These are phyloP conservation scores for Ottelia alismoides DNA, from an alignment of 106 monocot genomes.

Conservation along the genomic window DNA sequence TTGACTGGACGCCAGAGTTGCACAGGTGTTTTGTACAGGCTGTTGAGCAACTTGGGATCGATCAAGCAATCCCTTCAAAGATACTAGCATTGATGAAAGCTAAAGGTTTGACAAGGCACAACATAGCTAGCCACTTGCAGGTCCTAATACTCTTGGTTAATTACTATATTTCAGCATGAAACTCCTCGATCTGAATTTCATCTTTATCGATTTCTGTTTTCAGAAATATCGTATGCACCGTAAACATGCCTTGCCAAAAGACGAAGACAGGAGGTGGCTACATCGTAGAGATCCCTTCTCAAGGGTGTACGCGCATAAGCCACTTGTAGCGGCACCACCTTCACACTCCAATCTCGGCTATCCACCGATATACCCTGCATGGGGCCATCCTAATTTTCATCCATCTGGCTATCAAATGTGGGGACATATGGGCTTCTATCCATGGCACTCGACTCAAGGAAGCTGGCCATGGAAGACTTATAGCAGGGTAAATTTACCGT, in stretches of 20 bases:
- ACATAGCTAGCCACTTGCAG: slow-evolving; percentile 81
- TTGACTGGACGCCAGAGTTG: slow-evolving; percentile 82
- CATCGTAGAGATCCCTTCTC: slow-evolving; percentile 6
- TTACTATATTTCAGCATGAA: not conserved
- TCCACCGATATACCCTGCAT: slow-evolving; percentile 25
- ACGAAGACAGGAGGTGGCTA: slow-evolving; percentile 30
- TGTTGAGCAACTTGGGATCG: slow-evolving; percentile 61
- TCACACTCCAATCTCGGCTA: slow-evolving; percentile 22
- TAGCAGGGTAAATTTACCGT: slow-evolving; percentile 50
- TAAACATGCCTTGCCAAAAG: slow-evolving; percentile 39
- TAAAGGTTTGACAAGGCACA: slow-evolving; percentile 72
- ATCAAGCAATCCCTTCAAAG: no score
- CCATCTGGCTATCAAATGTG: slow-evolving; percentile 19
- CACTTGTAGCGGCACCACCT: slow-evolving; percentile 22
- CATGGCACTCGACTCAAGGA: slow-evolving; percentile 43
- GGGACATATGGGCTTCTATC: slow-evolving; percentile 16
- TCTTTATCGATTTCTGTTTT: no score
- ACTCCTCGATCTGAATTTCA: no score
- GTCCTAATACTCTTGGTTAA: slow-evolving; percentile 8
- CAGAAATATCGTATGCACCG: slow-evolving; percentile 75
- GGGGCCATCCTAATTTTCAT: slow-evolving; percentile 35
- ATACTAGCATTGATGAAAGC: slow-evolving; percentile 79
- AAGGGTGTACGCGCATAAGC: slow-evolving; percentile 29
- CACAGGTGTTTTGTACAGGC: slow-evolving; percentile 65
- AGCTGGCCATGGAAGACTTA: slow-evolving; percentile 40